Base-by-base conservation (phyloP, 352 stramenopile genomes). In the Globisporangium acanthophoron region DNA sequence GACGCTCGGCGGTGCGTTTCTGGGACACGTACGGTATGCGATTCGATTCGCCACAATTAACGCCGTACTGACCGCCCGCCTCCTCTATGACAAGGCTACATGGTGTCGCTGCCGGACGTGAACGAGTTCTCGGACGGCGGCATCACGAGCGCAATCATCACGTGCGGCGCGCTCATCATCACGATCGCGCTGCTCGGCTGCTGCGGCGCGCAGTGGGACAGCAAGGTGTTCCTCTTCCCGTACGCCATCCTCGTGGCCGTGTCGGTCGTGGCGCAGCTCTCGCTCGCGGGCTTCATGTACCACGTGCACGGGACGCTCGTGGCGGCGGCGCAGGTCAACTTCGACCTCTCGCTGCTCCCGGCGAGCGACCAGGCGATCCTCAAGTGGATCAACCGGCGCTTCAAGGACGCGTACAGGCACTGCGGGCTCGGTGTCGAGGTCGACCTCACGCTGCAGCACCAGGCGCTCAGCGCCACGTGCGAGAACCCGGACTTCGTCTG, bases 141-240 rank as follows among this genome's bases (percentile, higher is more conserved):
- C 29, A 86, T 93, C 56, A 78, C 84, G 52, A 82, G 77, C 31
- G 80, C 84, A 49, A 80, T 93, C 64, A 89, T 91, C 69, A 89
- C 70, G 64, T 93, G 81, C 56, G 84, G 84, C 59, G 67, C 77
- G 33, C 60, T 93, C 18, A 91, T 93, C 62, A 74, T 93, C 24
- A 59, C 90, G 24, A 90, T 93, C 58, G 79, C 80, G 12, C 46
- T 90, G 35, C 65, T 93, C 3, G 84, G 84, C 62, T 91, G 84
- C 62, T 93, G 84, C 52, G 84, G 84, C 29, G 84, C 84, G 52
- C 84, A 93, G 64, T 90, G 79, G 80, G 84, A 93, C 57, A 90
- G 77, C 78, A 93, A 93, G 60, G 71, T 89, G 5, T 93, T 93
- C 66, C 57, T 93, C 21, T 93, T 89, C 52, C 84, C 84, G 39